Evolutionary conservation across 2,329 filamentous ascomycete genomes (phyloP), one percentile per base, ranked within the genome.

Genomic region (Lecanosticta acicola): DNA sequence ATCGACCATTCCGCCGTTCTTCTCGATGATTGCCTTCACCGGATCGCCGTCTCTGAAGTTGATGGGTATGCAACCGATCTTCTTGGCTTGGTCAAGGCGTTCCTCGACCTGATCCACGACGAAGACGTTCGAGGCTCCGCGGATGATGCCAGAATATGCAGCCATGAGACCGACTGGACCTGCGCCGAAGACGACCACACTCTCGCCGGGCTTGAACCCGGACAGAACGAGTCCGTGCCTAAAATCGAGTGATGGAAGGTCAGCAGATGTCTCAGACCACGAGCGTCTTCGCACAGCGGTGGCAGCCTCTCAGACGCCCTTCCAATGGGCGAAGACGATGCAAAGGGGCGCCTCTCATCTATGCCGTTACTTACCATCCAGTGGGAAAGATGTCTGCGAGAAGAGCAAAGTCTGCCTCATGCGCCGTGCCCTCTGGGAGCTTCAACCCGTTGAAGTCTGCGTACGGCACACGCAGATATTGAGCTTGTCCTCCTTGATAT

Each of bases 111-210:
- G 75, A 51, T 85, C 82, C 3, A 85, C 77, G 0, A 81, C 77
- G 43, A 71, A 84, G 0, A 85, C 77, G 11, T 69, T 73, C 7
- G 74, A 77, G 1, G 80, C 81, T 2, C 81, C 81, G 0, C 80
- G 73, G 2, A 84, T 62, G 1, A 76, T 63, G 1, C 76, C 81
- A 0, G 74, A 80, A 61, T 84, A 84, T 3, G 81, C 81, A 2
- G 80, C 79, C 75, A 84, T 82, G 3, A 84, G 63, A 1, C 81
- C 81, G 1, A 84, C 80, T 0, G 81, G 80, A 0, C 80, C 79
- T 13, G 55, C 55, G 26, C 55, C 81, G 48, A 83, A 84, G 1
- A 84, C 74, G 1, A 79, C 80, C 2, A 84, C 73, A n/a, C 70
- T 74, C 54, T 84, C 80, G 2, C 80, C 79, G 1, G 78, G 66